Evolutionary conservation across 192 early-diverging fungal genomes (phyloP).

Genomic region (Obelidium mucronatum): DNA sequence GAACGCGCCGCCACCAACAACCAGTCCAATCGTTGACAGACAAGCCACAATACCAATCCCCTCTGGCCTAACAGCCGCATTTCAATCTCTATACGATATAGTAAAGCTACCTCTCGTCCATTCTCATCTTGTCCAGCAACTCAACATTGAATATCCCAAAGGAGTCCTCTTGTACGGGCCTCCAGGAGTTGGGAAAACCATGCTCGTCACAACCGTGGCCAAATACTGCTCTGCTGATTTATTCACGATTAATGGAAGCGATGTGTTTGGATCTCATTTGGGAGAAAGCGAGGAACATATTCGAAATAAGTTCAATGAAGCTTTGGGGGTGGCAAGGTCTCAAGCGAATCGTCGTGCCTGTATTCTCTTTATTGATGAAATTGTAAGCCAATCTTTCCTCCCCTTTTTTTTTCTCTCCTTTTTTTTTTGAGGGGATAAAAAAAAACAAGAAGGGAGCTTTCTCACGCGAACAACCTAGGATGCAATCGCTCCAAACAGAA

Average conservation of each 20-base stretch:
- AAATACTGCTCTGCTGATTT: conserved; percentile 62
- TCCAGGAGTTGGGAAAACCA: conserved; percentile 96
- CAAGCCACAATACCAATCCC: conserved; percentile 18
- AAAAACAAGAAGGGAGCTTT: no score
- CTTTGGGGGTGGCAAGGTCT: conserved; percentile 50
- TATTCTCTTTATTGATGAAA: conserved; percentile 97
- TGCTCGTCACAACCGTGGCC: conserved; percentile 76
- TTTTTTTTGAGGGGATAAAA: neutral
- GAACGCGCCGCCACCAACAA: neutral
- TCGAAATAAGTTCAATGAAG: conserved; percentile 74
- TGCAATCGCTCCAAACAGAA: conserved; percentile 74
- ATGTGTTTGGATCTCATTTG: conserved; percentile 80
- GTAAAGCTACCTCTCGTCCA: conserved; percentile 80
- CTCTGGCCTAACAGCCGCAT: conserved; percentile 79
- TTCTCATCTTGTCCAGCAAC: conserved; percentile 51
- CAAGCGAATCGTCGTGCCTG: conserved; percentile 48
- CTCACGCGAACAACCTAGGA: no score
- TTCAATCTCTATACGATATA: conserved; percentile 76
- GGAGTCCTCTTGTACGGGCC: conserved; percentile 90
- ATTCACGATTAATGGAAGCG: conserved; percentile 80
- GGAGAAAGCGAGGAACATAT: conserved; percentile 90
- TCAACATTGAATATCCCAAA: conserved; percentile 81
- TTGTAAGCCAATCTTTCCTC: conserved; percentile 59
- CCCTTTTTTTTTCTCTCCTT: conserved; percentile 16
- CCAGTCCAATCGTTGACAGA: no score